Evolutionary conservation across 495 filamentous ascomycete species (phyloP), one percentile per base, ranked within the genome.

Genomic region (Podospora comata): DNA sequence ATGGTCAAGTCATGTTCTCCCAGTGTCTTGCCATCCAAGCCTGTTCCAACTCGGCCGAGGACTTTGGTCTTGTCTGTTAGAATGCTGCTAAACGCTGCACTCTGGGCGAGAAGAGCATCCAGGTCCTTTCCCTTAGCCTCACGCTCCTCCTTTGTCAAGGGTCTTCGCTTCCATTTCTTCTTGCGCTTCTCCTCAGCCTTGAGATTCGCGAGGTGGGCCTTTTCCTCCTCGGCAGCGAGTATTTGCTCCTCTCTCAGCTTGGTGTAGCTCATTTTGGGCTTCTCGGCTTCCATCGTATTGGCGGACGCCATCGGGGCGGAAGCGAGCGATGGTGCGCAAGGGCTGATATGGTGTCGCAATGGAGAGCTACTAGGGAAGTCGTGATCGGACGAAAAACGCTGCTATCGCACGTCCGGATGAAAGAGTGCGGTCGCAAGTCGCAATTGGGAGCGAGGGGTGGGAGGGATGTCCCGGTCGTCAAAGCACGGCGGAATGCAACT

Each of bases 1-100:
- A 94, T 89, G 34, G 86, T 84, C 26, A 97, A 75, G 64, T 92
- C 86, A 69, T 95, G 92, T 68, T 91, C 88, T 23, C 92, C 91
- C 26, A 97, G 79, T 9, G 78, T 79, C 72, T 84, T 83, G 62
- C 82, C 83, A 59, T 84, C 84, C 48, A 85, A 71, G 30, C 78
- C 78, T 27, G 82, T 85, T 5, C 85, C 85, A 2, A 86, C 83
- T 26, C 84, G 80, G 15, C 85, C 85, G 1, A 87, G 79, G 0
- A 79, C 84, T 57, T 84, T 77, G 0, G 85, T 87, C 73, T 85
- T 87, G 68, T 82, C 79, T 0, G 83, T 86, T 5, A 87, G 71
- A 18, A 85, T 84, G 57, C 84, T 79, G 61, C 82, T 83, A 61
- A 86, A 87, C 0, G 80, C 76, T 4, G 76, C 78, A 61, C 80